Evolutionary conservation across 2,329 filamentous ascomycete species (phyloP).

Genomic region (Bipolaris oryzae): DNA sequence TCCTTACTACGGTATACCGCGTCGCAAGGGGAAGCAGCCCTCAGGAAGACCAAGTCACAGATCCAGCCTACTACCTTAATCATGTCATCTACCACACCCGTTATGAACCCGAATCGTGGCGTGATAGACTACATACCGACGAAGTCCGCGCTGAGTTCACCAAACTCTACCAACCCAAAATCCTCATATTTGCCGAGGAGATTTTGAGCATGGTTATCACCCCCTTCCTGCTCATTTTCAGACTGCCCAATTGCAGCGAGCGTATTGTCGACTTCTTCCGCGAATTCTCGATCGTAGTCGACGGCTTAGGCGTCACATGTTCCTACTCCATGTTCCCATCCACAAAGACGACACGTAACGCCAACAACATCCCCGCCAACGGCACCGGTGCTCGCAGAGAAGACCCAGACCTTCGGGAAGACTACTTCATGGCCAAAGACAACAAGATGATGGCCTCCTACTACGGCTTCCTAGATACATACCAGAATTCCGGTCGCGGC

Average conservation of each 20-base stretch:
- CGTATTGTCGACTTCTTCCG: conserved; percentile 97
- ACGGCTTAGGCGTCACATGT: conserved; percentile 93
- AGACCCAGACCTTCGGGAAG: conserved; percentile 73
- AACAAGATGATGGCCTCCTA: conserved; percentile 99
- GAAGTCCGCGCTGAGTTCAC: conserved; percentile 93
- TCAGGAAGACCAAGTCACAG: conserved; percentile 84
- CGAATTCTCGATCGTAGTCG: conserved; percentile 96
- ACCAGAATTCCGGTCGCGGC: conserved; percentile 56
- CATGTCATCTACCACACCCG: conserved; percentile 93
- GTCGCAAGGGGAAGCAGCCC: conserved; percentile 82
- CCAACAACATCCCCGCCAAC: conserved; percentile 55
- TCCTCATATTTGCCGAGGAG: conserved; percentile 91
- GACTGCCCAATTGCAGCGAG: conserved; percentile 85
- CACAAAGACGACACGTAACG: conserved; percentile 71
- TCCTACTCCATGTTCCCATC: conserved; percentile 98
- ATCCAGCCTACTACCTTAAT: conserved; percentile 85
- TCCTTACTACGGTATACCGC: conserved; percentile 84
- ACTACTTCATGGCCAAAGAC: conserved; percentile 94
- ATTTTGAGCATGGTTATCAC: conserved; percentile 91
- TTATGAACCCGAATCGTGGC: conserved; percentile 89
- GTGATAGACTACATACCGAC: conserved; percentile 86
- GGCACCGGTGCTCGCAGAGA: conserved; percentile 46
- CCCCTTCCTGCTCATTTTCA: conserved; percentile 85
- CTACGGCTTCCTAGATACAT: conserved; percentile 93
- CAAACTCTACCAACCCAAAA: conserved; percentile 86